Evolutionary conservation across 208 protist genomes (phyloP).

Genomic region (Crithidia brevicula): DNA sequence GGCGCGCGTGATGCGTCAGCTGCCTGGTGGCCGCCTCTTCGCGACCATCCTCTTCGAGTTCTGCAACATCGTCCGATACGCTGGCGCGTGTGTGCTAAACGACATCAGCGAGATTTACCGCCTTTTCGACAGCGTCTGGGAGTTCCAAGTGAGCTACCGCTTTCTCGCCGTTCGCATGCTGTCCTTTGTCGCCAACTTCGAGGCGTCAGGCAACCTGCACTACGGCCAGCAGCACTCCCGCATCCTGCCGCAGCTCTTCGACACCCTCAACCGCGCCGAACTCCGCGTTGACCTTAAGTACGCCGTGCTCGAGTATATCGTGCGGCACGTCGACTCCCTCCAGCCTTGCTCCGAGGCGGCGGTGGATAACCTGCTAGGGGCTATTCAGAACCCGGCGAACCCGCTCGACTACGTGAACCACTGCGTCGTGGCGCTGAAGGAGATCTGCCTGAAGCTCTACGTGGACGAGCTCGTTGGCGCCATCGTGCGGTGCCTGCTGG

Average conservation of each 20-base stretch:
- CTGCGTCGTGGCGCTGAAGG: constrained; percentile 60
- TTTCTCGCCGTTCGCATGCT: constrained; percentile 83
- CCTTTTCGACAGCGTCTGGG: constrained; percentile 76
- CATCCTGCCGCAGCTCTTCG: constrained; percentile 73
- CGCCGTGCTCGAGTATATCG: constrained; percentile 77
- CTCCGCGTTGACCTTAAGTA: constrained; percentile 62
- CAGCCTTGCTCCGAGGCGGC: constrained; percentile 63
- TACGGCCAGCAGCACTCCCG: constrained; percentile 45
- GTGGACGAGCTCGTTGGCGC: constrained; percentile 78
- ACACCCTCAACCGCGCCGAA: constrained; percentile 66
- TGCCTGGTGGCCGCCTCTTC: constrained; percentile 52
- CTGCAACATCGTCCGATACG: constrained; percentile 70
- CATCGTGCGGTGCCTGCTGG: constrained; percentile 79
- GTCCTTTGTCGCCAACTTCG: constrained; percentile 64
- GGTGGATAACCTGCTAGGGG: constrained; percentile 65
- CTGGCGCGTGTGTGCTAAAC: constrained; percentile 48
- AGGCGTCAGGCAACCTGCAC: constrained; percentile 47
- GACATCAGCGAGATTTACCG: constrained; percentile 52
- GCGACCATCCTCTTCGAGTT: constrained; percentile 75
- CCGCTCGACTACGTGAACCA: constrained; percentile 60
- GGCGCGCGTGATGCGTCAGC: constrained; percentile 57
- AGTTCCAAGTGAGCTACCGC: constrained; percentile 54
- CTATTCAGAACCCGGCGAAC: constrained; percentile 48
- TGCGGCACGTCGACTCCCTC: constrained; percentile 64
- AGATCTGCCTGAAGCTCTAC: constrained; percentile 67